These are phyloP conservation scores for Ceriops decandra DNA, from an alignment of 345 rosid species.

Conservation along the genomic window DNA sequence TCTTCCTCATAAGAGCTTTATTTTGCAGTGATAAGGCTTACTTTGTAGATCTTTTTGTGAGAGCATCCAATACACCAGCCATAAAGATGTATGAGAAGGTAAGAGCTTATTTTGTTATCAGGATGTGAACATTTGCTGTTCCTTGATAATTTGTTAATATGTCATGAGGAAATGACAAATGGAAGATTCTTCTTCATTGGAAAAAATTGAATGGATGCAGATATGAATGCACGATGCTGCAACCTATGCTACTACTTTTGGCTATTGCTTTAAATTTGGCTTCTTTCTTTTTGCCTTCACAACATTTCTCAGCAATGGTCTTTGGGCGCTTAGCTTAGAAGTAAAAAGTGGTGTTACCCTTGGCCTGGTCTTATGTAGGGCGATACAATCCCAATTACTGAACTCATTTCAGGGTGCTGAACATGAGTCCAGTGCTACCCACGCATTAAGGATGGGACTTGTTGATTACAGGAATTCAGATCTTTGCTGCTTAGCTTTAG, in stretches of 20 bases:
- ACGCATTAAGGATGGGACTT: not conserved
- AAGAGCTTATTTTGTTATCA: slow-evolving; percentile 6
- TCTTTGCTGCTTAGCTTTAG: not conserved
- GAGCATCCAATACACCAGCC: slow-evolving; percentile 94
- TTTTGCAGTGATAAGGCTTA: slow-evolving; percentile 78
- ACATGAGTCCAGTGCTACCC: not conserved
- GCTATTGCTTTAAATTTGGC: not conserved
- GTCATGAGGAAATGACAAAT: not conserved
- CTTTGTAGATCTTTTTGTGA: slow-evolving; percentile 91
- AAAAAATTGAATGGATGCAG: not conserved
- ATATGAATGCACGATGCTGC: not conserved
- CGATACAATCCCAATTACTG: too few relatives aligned
- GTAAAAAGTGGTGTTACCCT: too few relatives aligned
- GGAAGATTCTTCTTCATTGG: not conserved
- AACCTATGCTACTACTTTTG: not conserved
- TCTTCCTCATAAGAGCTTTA: slow-evolving; percentile 10
- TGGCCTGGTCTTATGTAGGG: not conserved
- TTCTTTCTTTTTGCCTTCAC: not conserved
- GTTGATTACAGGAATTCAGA: not conserved
- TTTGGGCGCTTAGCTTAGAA: too few relatives aligned
- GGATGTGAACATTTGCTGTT: slow-evolving; percentile 4
- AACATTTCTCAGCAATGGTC: too few relatives aligned
- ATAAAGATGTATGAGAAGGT: slow-evolving; percentile 99
- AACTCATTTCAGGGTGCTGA: not conserved
- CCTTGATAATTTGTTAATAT: slow-evolving; percentile 4